Conservation (phyloP, 768 basidiomycete genomes). For the Podaxis carcinomalis region DNA sequence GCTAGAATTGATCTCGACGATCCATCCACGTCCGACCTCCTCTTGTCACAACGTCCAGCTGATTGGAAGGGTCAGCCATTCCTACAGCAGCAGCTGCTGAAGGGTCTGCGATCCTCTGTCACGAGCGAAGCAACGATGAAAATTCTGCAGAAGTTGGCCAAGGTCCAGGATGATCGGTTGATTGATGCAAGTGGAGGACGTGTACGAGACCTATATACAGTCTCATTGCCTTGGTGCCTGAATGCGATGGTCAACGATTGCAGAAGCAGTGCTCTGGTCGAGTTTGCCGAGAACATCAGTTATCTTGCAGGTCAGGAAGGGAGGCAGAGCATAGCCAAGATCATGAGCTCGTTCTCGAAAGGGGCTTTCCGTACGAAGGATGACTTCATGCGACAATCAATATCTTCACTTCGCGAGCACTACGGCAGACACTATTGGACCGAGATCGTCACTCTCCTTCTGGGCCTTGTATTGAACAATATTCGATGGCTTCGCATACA, state of each 20-base stretch:
- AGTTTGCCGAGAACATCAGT: slow-evolving; percentile 72
- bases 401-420: slow-evolving; percentile 80
- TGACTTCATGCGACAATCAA: slow-evolving; percentile 89
- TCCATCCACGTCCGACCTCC: slow-evolving; percentile 56
- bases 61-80: slow-evolving; percentile 65
- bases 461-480: slow-evolving; percentile 81
- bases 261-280: slow-evolving; percentile 54
- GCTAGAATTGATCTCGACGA: slow-evolving; percentile 70
- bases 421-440: slow-evolving; percentile 74
- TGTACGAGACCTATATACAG: slow-evolving; percentile 77
- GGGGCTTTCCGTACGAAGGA: slow-evolving; percentile 87
- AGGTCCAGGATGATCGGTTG: slow-evolving; percentile 55
- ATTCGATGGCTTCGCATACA: slow-evolving; percentile 80
- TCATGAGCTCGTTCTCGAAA: slow-evolving; percentile 88
- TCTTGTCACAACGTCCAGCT: slow-evolving; percentile 62
- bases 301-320: slow-evolving; percentile 68
- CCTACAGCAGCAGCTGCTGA: slow-evolving; percentile 68
- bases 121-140: slow-evolving; percentile 66
- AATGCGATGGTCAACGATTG: slow-evolving; percentile 63
- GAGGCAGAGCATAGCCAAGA: slow-evolving; percentile 74
- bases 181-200: slow-evolving; percentile 71
- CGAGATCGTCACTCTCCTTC: slow-evolving; percentile 78
- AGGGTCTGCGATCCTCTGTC: slow-evolving; percentile 74
- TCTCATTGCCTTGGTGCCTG: slow-evolving; percentile 85
- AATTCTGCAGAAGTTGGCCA: slow-evolving; percentile 59